phyloP scores from a whole-genome alignment of 352 stramenopile species.

The Aphanomyces cochlioides region DNA sequence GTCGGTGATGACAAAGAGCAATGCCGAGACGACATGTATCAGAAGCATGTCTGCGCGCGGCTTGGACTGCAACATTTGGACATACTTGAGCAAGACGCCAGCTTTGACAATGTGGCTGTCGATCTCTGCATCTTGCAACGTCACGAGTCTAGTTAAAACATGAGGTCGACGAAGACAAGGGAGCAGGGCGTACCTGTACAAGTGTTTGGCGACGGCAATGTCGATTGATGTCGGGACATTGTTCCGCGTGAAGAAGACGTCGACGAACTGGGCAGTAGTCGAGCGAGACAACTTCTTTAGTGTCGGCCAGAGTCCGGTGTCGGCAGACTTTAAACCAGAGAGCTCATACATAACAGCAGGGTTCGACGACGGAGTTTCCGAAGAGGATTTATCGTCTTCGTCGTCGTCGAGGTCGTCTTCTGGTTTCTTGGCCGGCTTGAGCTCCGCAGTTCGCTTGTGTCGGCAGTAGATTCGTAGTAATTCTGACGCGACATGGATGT shows the following conservation, averaged over 20 bases:
- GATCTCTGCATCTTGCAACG: conserved; percentile 56
- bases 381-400: conserved; percentile 54
- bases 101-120: conserved; percentile 63
- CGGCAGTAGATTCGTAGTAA: conserved; percentile 63
- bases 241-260: conserved; percentile 42
- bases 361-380: conserved; percentile 48
- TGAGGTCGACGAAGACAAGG: not conserved
- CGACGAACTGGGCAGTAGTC: conserved; percentile 49
- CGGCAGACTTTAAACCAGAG: conserved; percentile 47
- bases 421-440: conserved; percentile 17
- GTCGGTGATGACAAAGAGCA: conserved; percentile 78
- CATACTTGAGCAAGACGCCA: conserved; percentile 61
- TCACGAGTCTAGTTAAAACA: conserved; percentile 40
- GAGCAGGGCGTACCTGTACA: conserved; percentile 43
- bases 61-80: conserved; percentile 56
- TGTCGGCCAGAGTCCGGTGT: conserved; percentile 52
- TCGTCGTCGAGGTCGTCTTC: conserved; percentile 27
- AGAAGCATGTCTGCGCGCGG: conserved; percentile 81
- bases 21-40: conserved; percentile 76
- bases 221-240: conserved; percentile 63
- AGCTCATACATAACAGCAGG: conserved; percentile 83
- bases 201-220: conserved; percentile 76
- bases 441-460: conserved; percentile 40
- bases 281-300: conserved; percentile 46
- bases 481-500: conserved; percentile 72